A percentile compares a stretch with the other conserved stretches of the same genome.
Conservation (phyloP, 1,139 yeast species). For the Scheffersomyces lignicola region DNA sequence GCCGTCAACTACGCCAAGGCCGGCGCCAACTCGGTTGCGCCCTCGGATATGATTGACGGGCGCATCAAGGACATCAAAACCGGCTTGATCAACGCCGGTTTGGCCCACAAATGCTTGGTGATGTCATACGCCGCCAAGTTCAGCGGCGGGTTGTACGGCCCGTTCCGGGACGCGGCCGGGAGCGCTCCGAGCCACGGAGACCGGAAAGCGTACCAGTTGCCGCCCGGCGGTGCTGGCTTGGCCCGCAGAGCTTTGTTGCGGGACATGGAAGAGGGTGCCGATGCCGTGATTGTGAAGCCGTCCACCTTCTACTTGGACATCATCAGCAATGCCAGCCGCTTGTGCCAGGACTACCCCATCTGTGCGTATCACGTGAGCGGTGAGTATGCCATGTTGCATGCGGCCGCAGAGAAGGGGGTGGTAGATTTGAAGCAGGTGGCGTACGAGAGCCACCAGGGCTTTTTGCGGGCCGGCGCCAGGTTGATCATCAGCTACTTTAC, state of each 20-base stretch:
- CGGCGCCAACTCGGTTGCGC: slow-evolving; percentile 95
- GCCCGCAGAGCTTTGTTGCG: slow-evolving; percentile 89
- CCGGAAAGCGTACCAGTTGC: slow-evolving; percentile 89
- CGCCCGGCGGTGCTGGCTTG: slow-evolving; percentile 88
- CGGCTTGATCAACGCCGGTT: slow-evolving; percentile 78
- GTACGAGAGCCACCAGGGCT: slow-evolving; percentile 88
- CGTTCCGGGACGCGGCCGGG: slow-evolving; percentile 97
- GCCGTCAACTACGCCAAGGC: slow-evolving; percentile 95
- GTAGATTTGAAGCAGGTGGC: slow-evolving; percentile 89
- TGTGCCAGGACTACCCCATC: slow-evolving; percentile 82
- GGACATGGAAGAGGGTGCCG: slow-evolving; percentile 92
- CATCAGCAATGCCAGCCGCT: slow-evolving; percentile 80
- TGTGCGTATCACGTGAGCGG: slow-evolving; percentile 98
- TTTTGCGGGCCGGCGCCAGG: slow-evolving; percentile 94
- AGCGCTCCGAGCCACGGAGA: slow-evolving; percentile 89
- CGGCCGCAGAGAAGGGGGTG: slow-evolving; percentile 95
- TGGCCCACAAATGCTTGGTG: slow-evolving; percentile 85
- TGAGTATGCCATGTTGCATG: slow-evolving; percentile 96
- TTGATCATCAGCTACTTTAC: slow-evolving; percentile 89
- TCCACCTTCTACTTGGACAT: slow-evolving; percentile 93
- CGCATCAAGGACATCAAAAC: slow-evolving; percentile 83
- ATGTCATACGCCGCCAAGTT: slow-evolving; percentile 96
- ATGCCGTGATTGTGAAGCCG: slow-evolving; percentile 95
- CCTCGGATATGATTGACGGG: slow-evolving; percentile 98
- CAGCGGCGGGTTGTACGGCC: slow-evolving; percentile 89